Base-by-base conservation (phyloP, 2,329 filamentous ascomycete genomes). In the Aspergillus latus region DNA sequence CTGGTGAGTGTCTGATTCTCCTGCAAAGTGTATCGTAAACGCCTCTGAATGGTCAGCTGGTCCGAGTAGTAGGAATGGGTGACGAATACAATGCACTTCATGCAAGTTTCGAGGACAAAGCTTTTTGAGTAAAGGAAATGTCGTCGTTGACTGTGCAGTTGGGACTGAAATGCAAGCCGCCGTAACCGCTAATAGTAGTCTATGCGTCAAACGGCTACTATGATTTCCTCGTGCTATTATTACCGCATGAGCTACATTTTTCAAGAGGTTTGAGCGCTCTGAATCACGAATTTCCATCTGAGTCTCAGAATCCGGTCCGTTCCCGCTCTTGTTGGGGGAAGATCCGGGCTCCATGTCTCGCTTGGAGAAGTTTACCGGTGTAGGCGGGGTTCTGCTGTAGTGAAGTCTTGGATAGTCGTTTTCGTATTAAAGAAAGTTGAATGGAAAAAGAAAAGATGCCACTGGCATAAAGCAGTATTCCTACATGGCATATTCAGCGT, bases 271-370 rank as follows among this genome's bases (percentile, higher is more conserved):
- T 36, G 46, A 49, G 21, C 37, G 32, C 21, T 40, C 48, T 46
- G 30, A 52, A 46, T 43, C 50, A 52, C 21, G 43, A 30, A 26
- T 16, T 63, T 60, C 53, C 28, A 48, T 42, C 52, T 21, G 21
- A 21, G 21, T 21, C 21, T 21, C 34, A 37, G 34, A 16, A n/a
- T 58, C 61, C 43, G 48, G 39, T 42, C 37, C 21, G 21, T 8
- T 30, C 50, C 39, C 39, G 29, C 21, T 39, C 40, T 42, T 15
- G 39, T 13, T 13, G 39, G 34, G 34, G 21, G 49, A 9, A 36
- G 30, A n/a, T 28, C 45, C 21, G 16, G 10, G 39, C 39, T 28
- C 42, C 32, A 46, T 56, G 54, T 61, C 59, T 62, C 52, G 57
- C n/a, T 42, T 16, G 39, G 39, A 21, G 34, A 37, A 37, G 11